Evolutionary conservation across 2,329 filamentous ascomycete species (phyloP).

Genomic region (Fusarium sp.): DNA sequence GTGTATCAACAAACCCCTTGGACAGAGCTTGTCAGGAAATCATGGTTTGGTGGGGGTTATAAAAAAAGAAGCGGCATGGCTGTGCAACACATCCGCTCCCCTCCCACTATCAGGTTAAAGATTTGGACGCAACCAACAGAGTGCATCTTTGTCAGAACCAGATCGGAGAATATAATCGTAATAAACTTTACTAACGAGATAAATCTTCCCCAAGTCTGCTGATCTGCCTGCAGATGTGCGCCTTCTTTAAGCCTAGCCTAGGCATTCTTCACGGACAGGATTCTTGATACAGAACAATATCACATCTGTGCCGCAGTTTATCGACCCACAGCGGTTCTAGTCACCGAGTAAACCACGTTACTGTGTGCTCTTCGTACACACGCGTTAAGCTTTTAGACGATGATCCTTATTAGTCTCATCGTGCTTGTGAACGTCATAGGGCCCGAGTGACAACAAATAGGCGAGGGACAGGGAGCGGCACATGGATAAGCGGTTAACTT

Average conservation of each 20-base stretch:
- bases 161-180: slow-evolving; percentile 13
- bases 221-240: slow-evolving; percentile 7
- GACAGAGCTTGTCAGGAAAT: slow-evolving; percentile 25
- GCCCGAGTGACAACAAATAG: slow-evolving; percentile 7
- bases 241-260: slow-evolving; percentile 14
- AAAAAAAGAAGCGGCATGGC: slow-evolving; percentile 49
- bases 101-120: neutral
- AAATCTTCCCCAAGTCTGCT: slow-evolving; percentile 8
- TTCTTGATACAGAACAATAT: neutral
- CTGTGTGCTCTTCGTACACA: slow-evolving; percentile 9
- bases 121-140: slow-evolving; percentile 6
- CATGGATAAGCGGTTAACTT: slow-evolving; percentile 19
- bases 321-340: neutral
- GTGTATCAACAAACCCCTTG: slow-evolving; percentile 24
- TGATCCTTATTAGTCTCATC: slow-evolving; percentile 18
- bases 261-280: slow-evolving; percentile 10
- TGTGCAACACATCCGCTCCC: slow-evolving; percentile 39
- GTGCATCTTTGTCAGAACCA: neutral
- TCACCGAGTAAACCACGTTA: slow-evolving; percentile 1
- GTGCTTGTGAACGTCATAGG: slow-evolving; percentile 28
- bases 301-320: slow-evolving; percentile 4
- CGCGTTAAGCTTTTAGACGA: slow-evolving; percentile 8
- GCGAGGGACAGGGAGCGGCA: slow-evolving; percentile 25
- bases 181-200: neutral
- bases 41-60: slow-evolving; percentile 28